Base-by-base conservation (phyloP, 2,329 filamentous ascomycete species). In the Paecilomyces fulvus region DNA sequence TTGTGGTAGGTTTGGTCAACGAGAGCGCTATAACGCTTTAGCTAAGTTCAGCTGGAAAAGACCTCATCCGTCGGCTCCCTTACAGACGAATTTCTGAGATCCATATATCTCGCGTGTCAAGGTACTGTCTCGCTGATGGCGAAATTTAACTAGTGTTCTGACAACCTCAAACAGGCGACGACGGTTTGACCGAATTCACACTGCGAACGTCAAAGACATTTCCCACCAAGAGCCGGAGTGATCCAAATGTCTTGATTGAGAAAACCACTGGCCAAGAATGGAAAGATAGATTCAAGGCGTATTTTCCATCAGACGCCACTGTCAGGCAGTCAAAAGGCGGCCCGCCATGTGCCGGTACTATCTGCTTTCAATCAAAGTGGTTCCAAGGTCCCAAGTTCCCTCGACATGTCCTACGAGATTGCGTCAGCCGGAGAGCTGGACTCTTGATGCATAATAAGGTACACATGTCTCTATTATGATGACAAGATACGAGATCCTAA, bases 391-490 rank as follows among this genome's bases (percentile, higher is more conserved):
- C 79, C 2, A 82, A 76, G 0, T 97, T 97, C 64, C 92, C 92
- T 3, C 80, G 78, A 48, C 72, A 82, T 46, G 76, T 89, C 30
- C 76, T 97, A 64, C 82, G 86, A 53, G 90, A 97, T 68, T 91
- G 87, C 67, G 77, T 85, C 60, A 95, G 88, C 60, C 81, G 77
- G 23, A 79, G 92, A 33, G 63, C 74, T 2, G 89, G 90, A 0
- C 69, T 96, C 21, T 76, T 99, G 60, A 89, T 95, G 77, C 94
- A 99, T 73, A 95, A 84, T 73, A 99, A 99, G 75, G 78, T 90
- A 61, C 74, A 85, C 75, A 20, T 12, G 30, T n/a, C 17, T 21
- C 30, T n/a, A 37, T 50, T 31, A 20, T 25, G 17, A 21, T 53
- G 3, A 3, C 1, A 2, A 21, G n/a, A 12, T 21, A 33, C 20